Base-by-base conservation (phyloP, 176 grass and related monocot species). In the Miscanthus lutarioriparius region DNA sequence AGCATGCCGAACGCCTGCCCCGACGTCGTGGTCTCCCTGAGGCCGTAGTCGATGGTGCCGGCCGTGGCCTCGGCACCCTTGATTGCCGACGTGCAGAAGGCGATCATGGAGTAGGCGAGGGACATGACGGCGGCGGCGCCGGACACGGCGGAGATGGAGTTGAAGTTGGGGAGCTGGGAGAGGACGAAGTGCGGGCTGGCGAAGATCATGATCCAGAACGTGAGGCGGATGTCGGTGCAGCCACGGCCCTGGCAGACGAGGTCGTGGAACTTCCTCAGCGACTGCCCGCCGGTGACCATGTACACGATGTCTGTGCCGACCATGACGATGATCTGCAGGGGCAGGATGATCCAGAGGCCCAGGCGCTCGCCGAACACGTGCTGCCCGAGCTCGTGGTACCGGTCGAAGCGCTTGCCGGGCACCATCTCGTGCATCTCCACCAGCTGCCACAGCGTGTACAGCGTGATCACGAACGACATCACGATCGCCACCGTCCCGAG, bases 361-460 rank as follows among this genome's bases (percentile, higher is more conserved):
- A 89, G 90, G 10, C 59, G 82, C 3, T 83, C 72, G 0, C 90
- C 90, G 25, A 92, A 92, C 40, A 74, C 90, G 76, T 93, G 78
- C 82, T 93, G 91, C 2, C 91, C 91, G 2, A 93, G 88, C 82
- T 93, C 91, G 44, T 93, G 91, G 76, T 93, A 93, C 36, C 91
- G 53, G 17, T 93, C 88, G 85, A 93, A 93, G 37, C 91, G 85
- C 85, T 88, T 90, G 4, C 91, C 91, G 4, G 91, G 91, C 9
- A 90, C 88, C 40, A 90, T 71, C 73, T 93, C 91, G 66, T 93
- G 91, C 88, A 93, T 93, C 81, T 93, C 78, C 62, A 93, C 91
- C 91, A 93, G 87, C 64, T 93, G 91, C 91, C 91, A 93, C 4
- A 90, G 88, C 19, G 88, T 90, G 85, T 93, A 93, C 7, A 93